Evolutionary conservation across 2,329 filamentous ascomycete species (phyloP), one percentile per base, ranked within the genome.

Genomic region (Hirsutella minnesotensis): DNA sequence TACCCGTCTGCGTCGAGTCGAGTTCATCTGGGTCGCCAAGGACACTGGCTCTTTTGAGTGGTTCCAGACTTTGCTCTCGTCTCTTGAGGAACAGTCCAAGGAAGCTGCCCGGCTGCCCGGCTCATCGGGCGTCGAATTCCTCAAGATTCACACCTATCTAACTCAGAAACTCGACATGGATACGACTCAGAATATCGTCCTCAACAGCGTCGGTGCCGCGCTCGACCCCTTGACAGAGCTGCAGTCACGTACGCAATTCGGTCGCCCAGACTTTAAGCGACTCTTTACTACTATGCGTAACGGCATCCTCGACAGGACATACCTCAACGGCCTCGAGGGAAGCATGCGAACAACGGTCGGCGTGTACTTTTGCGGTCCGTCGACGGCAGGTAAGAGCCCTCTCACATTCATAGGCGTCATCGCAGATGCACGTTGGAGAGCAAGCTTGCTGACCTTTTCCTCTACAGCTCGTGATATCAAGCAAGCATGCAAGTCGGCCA

Each of bases 1-100:
- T 1, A 80, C 78, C 40, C 86, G 90, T 57, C 81, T 98, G 38
- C 85, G 88, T 46, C 83, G 92, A 61, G 90, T 98, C 27, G 92
- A 98, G 63, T 98, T 98, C 65, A 94, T 98, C 69, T 98, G 92
- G 92, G 83, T 96, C 41, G 95, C 90, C 75, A 92, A 86, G 62
- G 89, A 95, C 57, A 95, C 89, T 0, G 84, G 78, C 29, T 95
- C 89, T 0, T 98, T 98, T 57, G 92, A 96, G 66, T 98, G 92
- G 92, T 96, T 98, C 72, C 92, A 98, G 61, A 88, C 85, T 2
- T 79, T 98, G 1, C 76, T 98, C 15, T 86, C 85, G 1, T 94
- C 86, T 0, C 82, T 98, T 19, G 92, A 98, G 64, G 73, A 81
- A 30, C 92, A 98, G 60, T 89, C 83, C 40, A 73, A 77, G 46